These are phyloP conservation scores for Obelidium mucronatum DNA, from an alignment of 192 early-diverging fungal species.

Conservation along the genomic window DNA sequence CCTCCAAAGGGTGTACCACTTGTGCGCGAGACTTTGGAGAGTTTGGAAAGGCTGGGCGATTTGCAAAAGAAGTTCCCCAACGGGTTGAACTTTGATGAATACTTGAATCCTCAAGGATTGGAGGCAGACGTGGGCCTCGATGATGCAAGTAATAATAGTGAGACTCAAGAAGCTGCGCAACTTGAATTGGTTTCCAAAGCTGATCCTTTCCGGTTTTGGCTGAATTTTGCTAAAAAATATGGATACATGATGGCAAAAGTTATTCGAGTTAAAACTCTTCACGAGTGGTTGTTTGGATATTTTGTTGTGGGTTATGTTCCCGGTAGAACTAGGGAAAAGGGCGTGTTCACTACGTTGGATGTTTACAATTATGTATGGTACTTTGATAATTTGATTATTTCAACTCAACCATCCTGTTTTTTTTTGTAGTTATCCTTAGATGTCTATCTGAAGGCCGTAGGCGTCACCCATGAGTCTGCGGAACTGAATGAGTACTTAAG, in stretches of 20 bases:
- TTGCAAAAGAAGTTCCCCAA: background rate
- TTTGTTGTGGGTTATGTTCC: background rate
- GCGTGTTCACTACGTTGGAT: slow-evolving; percentile 13
- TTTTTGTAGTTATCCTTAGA: no score
- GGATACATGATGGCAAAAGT: slow-evolving; percentile 48
- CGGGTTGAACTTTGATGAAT: no score
- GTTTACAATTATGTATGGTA: slow-evolving; percentile 45
- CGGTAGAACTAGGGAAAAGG: slow-evolving; percentile 4
- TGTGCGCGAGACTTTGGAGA: no score
- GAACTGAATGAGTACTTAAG: slow-evolving; percentile 8
- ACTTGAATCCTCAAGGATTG: no score
- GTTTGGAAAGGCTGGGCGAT: background rate
- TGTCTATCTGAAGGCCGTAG: slow-evolving; percentile 46
- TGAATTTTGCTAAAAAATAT: slow-evolving; percentile 41
- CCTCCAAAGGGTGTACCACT: no score
- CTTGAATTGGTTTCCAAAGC: background rate
- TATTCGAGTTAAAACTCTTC: slow-evolving; percentile 29
- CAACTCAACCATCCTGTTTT: no score
- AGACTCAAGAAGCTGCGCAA: background rate
- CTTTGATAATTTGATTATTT: no score
- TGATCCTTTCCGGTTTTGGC: slow-evolving; percentile 34
- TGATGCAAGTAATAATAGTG: no score
- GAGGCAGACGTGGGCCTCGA: background rate
- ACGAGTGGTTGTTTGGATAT: slow-evolving; percentile 45
- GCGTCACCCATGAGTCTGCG: slow-evolving; percentile 6